Percentiles rank a stretch among this genome's conserved stretches.
Evolutionary conservation across 345 rosid species (phyloP).

Genomic region (Ceriops decandra): DNA sequence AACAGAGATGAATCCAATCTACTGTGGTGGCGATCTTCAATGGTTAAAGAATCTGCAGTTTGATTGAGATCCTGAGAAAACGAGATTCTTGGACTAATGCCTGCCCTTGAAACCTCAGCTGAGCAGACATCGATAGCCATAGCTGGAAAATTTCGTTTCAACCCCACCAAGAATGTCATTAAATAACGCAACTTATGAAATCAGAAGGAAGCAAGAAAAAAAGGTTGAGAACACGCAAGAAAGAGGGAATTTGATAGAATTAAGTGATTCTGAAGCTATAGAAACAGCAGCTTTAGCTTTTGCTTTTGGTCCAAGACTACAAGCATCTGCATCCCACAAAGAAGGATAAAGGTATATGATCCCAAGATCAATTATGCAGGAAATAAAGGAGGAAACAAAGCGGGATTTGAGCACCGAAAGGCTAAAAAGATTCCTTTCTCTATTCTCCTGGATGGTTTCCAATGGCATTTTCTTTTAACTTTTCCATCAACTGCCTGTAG

Average conservation of each 20-base stretch:
- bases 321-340: conserved; percentile 5
- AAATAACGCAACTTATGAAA: conserved; percentile 24
- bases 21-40: conserved; percentile 17
- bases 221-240: neutral
- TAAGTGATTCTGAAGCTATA: conserved; percentile 36
- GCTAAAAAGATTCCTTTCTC: conserved; percentile 27
- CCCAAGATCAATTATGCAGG: conserved; percentile 10
- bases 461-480: conserved; percentile 21
- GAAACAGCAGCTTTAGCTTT: conserved; percentile 49
- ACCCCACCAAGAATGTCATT: neutral
- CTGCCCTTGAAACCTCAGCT: conserved; percentile 50
- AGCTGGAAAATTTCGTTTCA: neutral
- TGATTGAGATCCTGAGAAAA: conserved; percentile 64
- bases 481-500: conserved; percentile 4
- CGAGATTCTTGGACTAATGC: conserved; percentile 68
- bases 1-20: conserved; percentile 50
- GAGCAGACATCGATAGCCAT: conserved; percentile 83
- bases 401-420: conserved; percentile 67
- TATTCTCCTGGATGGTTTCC: conserved; percentile 39
- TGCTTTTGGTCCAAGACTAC: conserved; percentile 16
- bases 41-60: conserved; percentile 28
- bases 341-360: conserved; percentile 3
- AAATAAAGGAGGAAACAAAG: conserved; percentile 20
- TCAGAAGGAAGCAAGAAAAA: conserved; percentile 18
- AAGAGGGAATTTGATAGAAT: neutral